Evolutionary conservation across 1,139 yeast species (phyloP).

Genomic region (Taphrina populina): DNA sequence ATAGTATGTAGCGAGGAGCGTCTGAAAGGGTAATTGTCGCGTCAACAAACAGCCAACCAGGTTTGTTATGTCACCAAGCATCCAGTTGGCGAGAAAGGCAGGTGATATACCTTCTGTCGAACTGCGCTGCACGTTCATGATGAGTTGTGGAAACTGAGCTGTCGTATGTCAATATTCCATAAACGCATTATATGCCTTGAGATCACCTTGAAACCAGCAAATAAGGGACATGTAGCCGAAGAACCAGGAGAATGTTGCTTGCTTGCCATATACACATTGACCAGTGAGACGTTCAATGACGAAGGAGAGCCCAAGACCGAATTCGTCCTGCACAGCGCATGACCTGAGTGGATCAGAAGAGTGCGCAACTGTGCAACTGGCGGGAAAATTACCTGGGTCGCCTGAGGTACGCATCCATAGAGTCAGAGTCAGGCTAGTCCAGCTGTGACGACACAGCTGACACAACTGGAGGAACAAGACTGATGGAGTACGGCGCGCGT

Average conservation of each 20-base stretch:
- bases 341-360: too few relatives aligned
- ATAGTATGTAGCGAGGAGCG: conserved; percentile 71
- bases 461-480: too few relatives aligned
- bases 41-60: conserved; percentile 77
- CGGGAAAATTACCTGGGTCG: too few relatives aligned
- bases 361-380: too few relatives aligned
- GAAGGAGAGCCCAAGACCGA: conserved; percentile 12
- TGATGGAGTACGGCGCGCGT: too few relatives aligned
- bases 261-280: conserved; percentile 28
- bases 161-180: conserved; percentile 86
- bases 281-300: conserved; percentile 32
- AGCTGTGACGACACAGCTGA: too few relatives aligned
- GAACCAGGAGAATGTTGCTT: conserved; percentile 25
- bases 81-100: conserved; percentile 74
- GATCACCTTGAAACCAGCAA: conserved; percentile 16
- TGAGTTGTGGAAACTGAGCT: conserved; percentile 75
- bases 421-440: too few relatives aligned
- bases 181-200: conserved; percentile 53
- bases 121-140: conserved; percentile 52
- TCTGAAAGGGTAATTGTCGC: conserved; percentile 69
- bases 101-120: conserved; percentile 86
- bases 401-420: too few relatives aligned
- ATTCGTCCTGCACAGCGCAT: conserved; percentile 19
- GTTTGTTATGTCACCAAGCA: conserved; percentile 78
- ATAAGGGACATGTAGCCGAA: conserved; percentile 26